These are phyloP conservation scores for Globisporangium irregulare DNA, from an alignment of 352 stramenopile genomes.

Conservation along the genomic window DNA sequence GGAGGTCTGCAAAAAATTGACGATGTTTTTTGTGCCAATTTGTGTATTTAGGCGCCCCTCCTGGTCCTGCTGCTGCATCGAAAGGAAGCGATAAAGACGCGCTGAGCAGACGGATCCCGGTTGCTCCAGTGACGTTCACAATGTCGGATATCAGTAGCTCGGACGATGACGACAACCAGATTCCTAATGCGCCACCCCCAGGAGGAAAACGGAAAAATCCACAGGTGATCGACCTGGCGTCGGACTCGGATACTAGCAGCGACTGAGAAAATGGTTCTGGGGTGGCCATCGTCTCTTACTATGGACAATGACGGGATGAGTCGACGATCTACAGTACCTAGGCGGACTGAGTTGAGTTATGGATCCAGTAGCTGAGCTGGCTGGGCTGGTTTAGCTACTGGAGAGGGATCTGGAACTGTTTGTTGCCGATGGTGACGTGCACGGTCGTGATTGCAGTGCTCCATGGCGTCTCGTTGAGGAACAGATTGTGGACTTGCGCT, in stretches of 20 bases:
- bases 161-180: conserved; percentile 14
- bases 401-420: conserved; percentile 72
- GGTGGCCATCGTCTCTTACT: background rate
- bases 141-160: conserved; percentile 22
- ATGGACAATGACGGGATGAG: background rate
- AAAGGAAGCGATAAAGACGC: background rate
- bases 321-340: background rate
- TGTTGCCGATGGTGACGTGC: conserved; percentile 79
- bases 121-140: conserved; percentile 6
- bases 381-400: conserved; percentile 23
- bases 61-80: background rate
- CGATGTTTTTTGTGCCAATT: background rate
- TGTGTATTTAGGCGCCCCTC: background rate
- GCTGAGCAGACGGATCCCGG: conserved; percentile 9
- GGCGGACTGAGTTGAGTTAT: background rate
- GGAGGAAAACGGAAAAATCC: conserved; percentile 5
- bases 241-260: conserved; percentile 38
- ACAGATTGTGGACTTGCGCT: conserved; percentile 30
- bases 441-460: conserved; percentile 33
- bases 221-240: conserved; percentile 44
- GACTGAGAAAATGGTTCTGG: conserved; percentile 4
- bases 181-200: background rate
- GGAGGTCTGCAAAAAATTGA: background rate
- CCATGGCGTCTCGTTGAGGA: conserved; percentile 17
- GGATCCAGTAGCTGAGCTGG: background rate